phyloP scores from a whole-genome alignment of 2,329 filamentous ascomycete genomes.

The Cercospora canescens region DNA sequence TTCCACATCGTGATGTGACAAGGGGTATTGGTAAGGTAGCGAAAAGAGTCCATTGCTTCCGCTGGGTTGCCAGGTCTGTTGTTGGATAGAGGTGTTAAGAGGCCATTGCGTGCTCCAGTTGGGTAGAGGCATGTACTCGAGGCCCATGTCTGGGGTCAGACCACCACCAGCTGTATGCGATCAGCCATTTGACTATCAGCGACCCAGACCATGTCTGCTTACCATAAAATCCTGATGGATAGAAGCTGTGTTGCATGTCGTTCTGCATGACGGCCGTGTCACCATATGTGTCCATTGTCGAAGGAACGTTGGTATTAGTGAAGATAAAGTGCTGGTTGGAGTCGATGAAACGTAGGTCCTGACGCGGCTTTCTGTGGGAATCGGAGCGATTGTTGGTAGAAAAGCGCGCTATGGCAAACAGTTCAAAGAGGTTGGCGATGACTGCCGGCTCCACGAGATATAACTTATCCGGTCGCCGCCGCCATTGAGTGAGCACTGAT shows the following conservation, averaged over 20 bases:
- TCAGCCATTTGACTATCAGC: neutral
- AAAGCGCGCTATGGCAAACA: neutral
- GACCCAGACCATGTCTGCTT: neutral
- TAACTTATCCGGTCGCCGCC: conserved; percentile 1
- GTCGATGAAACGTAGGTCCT: neutral
- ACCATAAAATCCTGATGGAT: conserved; percentile 3
- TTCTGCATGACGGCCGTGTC: conserved; percentile 1
- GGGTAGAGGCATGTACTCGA: conserved; percentile 4
- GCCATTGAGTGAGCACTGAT: conserved; percentile 6
- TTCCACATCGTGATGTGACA: neutral
- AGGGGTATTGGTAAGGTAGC: neutral
- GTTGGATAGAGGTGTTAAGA: neutral
- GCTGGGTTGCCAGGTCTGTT: neutral
- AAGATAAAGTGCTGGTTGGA: neutral
- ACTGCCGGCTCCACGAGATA: neutral
- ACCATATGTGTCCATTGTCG: conserved; percentile 6
- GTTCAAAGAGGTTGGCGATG: neutral
- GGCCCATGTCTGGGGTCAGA: conserved; percentile 2
- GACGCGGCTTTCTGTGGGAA: neutral
- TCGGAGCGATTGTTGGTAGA: neutral
- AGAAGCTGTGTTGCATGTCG: conserved; percentile 6
- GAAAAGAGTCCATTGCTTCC: neutral
- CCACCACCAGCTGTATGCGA: neutral
- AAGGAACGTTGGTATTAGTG: neutral
- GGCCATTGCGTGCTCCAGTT: conserved; percentile 6